These are phyloP conservation scores for Neurospora terricola DNA, from an alignment of 495 filamentous ascomycete species.

Conservation along the genomic window DNA sequence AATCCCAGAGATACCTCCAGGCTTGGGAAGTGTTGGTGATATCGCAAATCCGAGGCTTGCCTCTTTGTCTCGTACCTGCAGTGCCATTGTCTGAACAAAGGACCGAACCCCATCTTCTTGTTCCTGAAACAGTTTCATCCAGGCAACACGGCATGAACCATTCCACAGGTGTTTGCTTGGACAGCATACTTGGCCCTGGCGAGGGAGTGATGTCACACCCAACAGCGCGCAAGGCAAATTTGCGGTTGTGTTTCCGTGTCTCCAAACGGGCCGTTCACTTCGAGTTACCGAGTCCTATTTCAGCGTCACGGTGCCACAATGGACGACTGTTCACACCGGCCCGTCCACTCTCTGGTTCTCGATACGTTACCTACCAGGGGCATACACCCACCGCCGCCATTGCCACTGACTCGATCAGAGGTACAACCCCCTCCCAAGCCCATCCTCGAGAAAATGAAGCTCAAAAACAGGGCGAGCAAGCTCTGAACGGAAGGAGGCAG, in stretches of 20 bases:
- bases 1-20: not conserved
- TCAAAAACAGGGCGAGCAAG: not conserved
- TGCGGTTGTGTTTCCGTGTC: not conserved
- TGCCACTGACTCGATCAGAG: not conserved
- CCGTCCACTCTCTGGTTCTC: not conserved
- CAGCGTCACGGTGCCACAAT: not conserved
- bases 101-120: not conserved
- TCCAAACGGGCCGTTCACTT: not conserved
- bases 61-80: not conserved
- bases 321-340: not conserved
- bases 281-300: not conserved
- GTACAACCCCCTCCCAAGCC: not conserved
- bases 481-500: not conserved
- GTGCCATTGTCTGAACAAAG: not conserved
- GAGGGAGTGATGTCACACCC: not conserved
- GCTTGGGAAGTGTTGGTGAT: not conserved
- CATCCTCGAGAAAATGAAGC: not conserved
- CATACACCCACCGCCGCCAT: not conserved
- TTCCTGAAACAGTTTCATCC: not conserved
- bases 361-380: not conserved
- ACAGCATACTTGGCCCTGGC: not conserved
- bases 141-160: not conserved
- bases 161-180: not conserved
- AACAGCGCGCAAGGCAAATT: not conserved
- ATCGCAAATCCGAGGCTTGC: not conserved